Base-by-base conservation (phyloP, 106 monocot genomes). In the Apostasia shenzhenica region DNA sequence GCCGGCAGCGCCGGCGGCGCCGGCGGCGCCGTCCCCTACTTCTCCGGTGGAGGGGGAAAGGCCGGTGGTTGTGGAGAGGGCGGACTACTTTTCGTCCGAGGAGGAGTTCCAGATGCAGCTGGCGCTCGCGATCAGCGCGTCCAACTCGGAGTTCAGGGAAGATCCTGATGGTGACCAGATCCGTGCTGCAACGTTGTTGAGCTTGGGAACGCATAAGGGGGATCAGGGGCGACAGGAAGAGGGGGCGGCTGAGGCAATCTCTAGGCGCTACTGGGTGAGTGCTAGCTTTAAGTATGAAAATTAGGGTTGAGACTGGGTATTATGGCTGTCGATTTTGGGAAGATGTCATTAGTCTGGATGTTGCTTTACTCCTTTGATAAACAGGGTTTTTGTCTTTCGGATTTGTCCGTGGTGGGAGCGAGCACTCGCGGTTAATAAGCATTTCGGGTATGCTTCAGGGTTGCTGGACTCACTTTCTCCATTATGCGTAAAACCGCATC, bases 21-120 rank as follows among this genome's bases (percentile, higher is more conserved):
- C 14, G 3, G 14, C 54, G 45, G 26, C 69, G 8, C 55, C 69
- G 41, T 39, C 53, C 8, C 12, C 1, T 13, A 5, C 14, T 42
- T 44, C 45, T 26, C 54, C 5, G 8, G 40, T 3, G 39, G 41
- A 53, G 45, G 55, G 38, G 38, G 61, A 42, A 49, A n/a, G 66
- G 61, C n/a, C 67, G 81, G 69, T 12, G 54, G 67, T 55, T 54
- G 70, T 8, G 10, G 79, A 68, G 42, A 56, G 53, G 68, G 75
- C 43, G 68, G 89, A 99, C 70, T 99, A 87, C 73, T 85, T 81
- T 70, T 72, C 75, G 53, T 81, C 83, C 39, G 97, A 99, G 71
- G 97, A 99, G 83, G 97, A 99, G 77, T 99, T 77, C 69, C 97
- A 99, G 90, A 75, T 99, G 73, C 92, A 99, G 67, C 84, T 99